These are phyloP conservation scores for Coprinopsis cinerea DNA, from an alignment of 768 basidiomycete species.

Conservation along the genomic window DNA sequence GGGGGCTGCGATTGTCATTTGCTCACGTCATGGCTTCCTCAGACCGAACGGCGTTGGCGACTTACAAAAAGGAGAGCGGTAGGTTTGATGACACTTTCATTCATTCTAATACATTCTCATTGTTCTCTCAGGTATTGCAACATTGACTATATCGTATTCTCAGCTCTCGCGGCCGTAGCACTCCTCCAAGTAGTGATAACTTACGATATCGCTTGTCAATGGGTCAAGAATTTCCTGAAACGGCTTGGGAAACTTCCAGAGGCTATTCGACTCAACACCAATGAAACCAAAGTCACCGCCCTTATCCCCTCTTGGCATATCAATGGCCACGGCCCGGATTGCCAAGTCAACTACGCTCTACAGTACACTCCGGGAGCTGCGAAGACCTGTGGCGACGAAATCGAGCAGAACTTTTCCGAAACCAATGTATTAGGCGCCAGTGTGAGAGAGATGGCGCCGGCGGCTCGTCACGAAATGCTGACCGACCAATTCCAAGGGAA, in stretches of 20 bases:
- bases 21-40: constrained; percentile 20
- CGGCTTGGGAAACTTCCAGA: constrained; percentile 12
- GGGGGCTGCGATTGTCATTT: constrained; percentile 19
- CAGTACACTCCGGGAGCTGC: constrained; percentile 19
- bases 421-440: constrained; percentile 22
- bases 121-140: constrained; percentile 24
- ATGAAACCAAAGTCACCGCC: constrained; percentile 2
- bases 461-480: constrained; percentile 19
- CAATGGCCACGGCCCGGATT: constrained; percentile 18
- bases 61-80: constrained; percentile 28
- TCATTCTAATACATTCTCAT: constrained; percentile 4
- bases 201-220: constrained; percentile 31
- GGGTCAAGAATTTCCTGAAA: constrained; percentile 18
- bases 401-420: constrained; percentile 26
- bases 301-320: constrained; percentile 24
- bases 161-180: constrained; percentile 8
- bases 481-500: constrained; percentile 22
- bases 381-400: constrained; percentile 29
- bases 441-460: constrained; percentile 32
- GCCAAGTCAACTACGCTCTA: constrained; percentile 20
- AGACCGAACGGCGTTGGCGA: constrained; percentile 22
- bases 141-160: constrained; percentile 30
- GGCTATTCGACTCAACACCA: constrained; percentile 4
- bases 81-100: constrained; percentile 5
- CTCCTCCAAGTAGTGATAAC: constrained; percentile 17